Conservation (phyloP, 2,329 filamentous ascomycete genomes). For the Fusarium sp. region DNA sequence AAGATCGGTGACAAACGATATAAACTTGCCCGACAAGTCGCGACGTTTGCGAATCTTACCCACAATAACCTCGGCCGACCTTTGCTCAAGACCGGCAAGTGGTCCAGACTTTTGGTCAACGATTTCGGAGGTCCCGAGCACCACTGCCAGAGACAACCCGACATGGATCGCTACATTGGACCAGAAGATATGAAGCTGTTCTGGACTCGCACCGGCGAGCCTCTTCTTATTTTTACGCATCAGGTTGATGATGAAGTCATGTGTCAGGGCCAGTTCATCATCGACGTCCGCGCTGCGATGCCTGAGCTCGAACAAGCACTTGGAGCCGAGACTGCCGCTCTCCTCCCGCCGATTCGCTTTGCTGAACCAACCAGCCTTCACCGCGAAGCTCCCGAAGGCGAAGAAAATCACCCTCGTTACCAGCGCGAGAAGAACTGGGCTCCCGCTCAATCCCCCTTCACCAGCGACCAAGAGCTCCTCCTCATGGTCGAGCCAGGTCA, state of each 20-base stretch:
- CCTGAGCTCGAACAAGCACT: slow-evolving; percentile 29
- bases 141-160: slow-evolving; percentile 32
- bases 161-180: slow-evolving; percentile 36
- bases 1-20: slow-evolving; percentile 21
- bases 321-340: slow-evolving; percentile 6
- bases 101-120: slow-evolving; percentile 29
- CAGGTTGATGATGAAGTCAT: slow-evolving; percentile 34
- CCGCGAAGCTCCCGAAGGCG: slow-evolving; percentile 20
- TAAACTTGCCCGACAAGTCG: slow-evolving; percentile 30
- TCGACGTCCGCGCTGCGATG: slow-evolving; percentile 35
- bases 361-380: slow-evolving; percentile 13
- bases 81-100: slow-evolving; percentile 4
- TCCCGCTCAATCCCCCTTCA: slow-evolving; percentile 30
- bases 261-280: slow-evolving; percentile 37
- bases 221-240: slow-evolving; percentile 37
- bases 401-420: slow-evolving; percentile 28
- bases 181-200: slow-evolving; percentile 42
- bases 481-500: slow-evolving; percentile 37
- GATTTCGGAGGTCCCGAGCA: slow-evolving; percentile 32
- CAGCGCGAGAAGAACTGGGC: slow-evolving; percentile 42
- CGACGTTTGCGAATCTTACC: slow-evolving; percentile 31
- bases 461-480: slow-evolving; percentile 17
- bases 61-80: slow-evolving; percentile 20
- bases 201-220: slow-evolving; percentile 36
- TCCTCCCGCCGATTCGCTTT: slow-evolving; percentile 29